Percentiles rank a stretch among this genome's conserved stretches.
Conservation (phyloP, 108 stramenopile genomes). For the Craspedostauros australis region DNA sequence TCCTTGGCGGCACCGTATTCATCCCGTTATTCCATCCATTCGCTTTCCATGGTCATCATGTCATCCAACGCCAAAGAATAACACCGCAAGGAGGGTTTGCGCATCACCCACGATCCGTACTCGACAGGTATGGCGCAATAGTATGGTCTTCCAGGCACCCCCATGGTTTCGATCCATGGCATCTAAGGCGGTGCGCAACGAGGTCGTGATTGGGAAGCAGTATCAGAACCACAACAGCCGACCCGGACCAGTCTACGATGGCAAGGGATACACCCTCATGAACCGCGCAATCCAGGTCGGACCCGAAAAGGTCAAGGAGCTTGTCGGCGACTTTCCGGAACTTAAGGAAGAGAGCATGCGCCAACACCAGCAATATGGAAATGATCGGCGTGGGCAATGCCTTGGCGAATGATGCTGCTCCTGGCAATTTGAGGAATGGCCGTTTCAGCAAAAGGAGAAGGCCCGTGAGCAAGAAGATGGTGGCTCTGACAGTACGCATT, state of each 20-base stretch:
- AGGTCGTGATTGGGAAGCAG: slow-evolving; percentile 59
- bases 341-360: slow-evolving; percentile 52
- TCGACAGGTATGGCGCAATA: slow-evolving; percentile 72
- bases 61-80: slow-evolving; percentile 20
- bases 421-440: slow-evolving; percentile 12
- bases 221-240: slow-evolving; percentile 77
- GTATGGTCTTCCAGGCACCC: slow-evolving; percentile 61
- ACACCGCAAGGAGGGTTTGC: slow-evolving; percentile 59
- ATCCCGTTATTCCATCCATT: too few relatives aligned
- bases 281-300: slow-evolving; percentile 41
- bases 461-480: slow-evolving; percentile 39
- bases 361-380: slow-evolving; percentile 28
- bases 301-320: slow-evolving; percentile 42
- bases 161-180: slow-evolving; percentile 78
- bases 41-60: too few relatives aligned
- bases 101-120: slow-evolving; percentile 67
- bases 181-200: slow-evolving; percentile 67
- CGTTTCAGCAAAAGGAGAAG: slow-evolving; percentile 38
- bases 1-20: too few relatives aligned
- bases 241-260: slow-evolving; percentile 78
- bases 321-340: slow-evolving; percentile 55
- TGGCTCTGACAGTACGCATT: slow-evolving; percentile 28
- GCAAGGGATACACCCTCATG: slow-evolving; percentile 62
- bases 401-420: slow-evolving; percentile 22
- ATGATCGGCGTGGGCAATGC: slow-evolving; percentile 27